Evolutionary conservation across 2,329 filamentous ascomycete genomes (phyloP).

Genomic region (Zymoseptoria pseudotritici): DNA sequence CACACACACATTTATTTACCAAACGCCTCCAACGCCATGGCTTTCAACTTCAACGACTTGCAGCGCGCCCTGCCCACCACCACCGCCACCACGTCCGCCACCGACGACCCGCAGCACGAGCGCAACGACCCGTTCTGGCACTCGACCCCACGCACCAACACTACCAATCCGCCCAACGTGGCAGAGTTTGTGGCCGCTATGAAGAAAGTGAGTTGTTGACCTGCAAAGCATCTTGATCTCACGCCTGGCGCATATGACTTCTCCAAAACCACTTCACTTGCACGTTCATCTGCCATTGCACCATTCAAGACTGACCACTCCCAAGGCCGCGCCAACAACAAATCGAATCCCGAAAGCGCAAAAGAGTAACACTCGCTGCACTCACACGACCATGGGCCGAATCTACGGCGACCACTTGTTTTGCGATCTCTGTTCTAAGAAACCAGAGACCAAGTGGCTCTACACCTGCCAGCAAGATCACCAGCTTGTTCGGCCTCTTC

Average conservation of each 20-base stretch:
- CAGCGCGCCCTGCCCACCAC: neutral
- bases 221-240: neutral
- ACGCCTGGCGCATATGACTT: too few species aligned
- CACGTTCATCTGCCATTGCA: neutral
- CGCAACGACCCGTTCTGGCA: slow-evolving; percentile 16
- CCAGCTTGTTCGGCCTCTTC: slow-evolving; percentile 8
- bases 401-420: slow-evolving; percentile 53
- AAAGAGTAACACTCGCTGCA: slow-evolving; percentile 42
- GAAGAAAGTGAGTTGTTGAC: slow-evolving; percentile 14
- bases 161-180: slow-evolving; percentile 2
- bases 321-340: neutral
- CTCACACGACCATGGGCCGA: slow-evolving; percentile 61
- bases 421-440: slow-evolving; percentile 45
- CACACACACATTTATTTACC: neutral
- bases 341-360: neutral
- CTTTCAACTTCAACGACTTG: neutral
- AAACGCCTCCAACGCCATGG: neutral
- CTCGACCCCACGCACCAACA: slow-evolving; percentile 11
- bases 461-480: slow-evolving; percentile 64
- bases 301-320: neutral
- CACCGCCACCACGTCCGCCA: neutral
- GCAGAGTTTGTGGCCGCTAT: slow-evolving; percentile 16
- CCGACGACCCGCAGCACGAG: neutral
- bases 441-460: slow-evolving; percentile 59
- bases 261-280: neutral